A percentile compares a stretch with the other conserved stretches of the same genome.
These are phyloP conservation scores for Thamnidium elegans DNA, from an alignment of 192 early-diverging fungal species.

Conservation along the genomic window DNA sequence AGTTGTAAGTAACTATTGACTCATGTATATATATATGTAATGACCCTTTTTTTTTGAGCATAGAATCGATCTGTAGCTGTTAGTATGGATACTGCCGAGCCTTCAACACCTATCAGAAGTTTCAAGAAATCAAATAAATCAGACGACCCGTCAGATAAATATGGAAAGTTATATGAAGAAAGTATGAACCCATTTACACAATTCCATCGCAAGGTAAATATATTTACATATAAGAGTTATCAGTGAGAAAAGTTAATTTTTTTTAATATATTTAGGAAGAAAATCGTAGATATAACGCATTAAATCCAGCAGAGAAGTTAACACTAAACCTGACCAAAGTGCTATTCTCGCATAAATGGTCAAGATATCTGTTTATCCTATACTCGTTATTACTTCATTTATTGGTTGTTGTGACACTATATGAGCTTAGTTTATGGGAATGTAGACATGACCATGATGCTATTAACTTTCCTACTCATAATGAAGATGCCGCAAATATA, in stretches of 20 bases:
- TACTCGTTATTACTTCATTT: conserved; percentile 76
- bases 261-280: conserved; percentile 53
- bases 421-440: conserved; percentile 62
- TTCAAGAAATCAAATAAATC: conserved; percentile 26
- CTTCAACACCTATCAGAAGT: conserved; percentile 13
- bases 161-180: conserved; percentile 81
- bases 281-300: conserved; percentile 59
- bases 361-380: conserved; percentile 61
- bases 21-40: neutral
- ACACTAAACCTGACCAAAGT: conserved; percentile 61
- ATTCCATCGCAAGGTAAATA: conserved; percentile 66
- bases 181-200: conserved; percentile 86
- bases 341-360: conserved; percentile 65
- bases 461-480: conserved; percentile 21
- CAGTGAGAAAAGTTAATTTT: neutral
- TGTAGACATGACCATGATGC: conserved; percentile 60
- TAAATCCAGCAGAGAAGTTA: conserved; percentile 76
- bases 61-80: conserved; percentile 26
- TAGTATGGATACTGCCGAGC: conserved; percentile 19
- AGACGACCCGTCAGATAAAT: conserved; percentile 59
- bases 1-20: conserved; percentile 4
- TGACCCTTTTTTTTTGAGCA: neutral
- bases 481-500: conserved; percentile 11
- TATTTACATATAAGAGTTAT: neutral
- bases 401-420: conserved; percentile 73